Conservation (phyloP, 1,284 basidiomycete species). For the Paramarasmius palmivorus region DNA sequence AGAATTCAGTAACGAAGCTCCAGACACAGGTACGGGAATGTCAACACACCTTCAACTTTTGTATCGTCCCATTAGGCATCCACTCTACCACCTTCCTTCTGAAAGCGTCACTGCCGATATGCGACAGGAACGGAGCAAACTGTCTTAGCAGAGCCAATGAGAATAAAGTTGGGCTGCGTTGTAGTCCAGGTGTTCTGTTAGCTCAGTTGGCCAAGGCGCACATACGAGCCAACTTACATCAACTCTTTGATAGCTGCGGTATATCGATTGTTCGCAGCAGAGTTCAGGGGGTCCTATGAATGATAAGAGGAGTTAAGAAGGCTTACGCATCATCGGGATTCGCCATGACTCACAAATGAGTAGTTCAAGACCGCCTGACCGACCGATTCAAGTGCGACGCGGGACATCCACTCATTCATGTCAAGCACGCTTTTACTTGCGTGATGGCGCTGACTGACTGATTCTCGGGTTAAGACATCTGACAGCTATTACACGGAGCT, state of each 20-base stretch:
- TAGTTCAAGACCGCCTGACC: conserved; percentile 52
- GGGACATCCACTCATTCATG: conserved; percentile 50
- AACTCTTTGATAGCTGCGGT: conserved; percentile 47
- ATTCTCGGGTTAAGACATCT: conserved; percentile 29
- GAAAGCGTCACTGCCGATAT: conserved; percentile 41
- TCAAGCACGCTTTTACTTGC: conserved; percentile 34
- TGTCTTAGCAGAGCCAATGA: conserved; percentile 46
- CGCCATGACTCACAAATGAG: conserved; percentile 35
- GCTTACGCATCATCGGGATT: not conserved
- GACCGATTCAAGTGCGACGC: conserved; percentile 50
- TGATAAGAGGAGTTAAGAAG: not conserved
- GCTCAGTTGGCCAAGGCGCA: not conserved
- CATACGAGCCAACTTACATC: conserved; percentile 34
- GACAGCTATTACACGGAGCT: conserved; percentile 22
- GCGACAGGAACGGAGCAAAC: conserved; percentile 46
- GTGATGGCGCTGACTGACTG: conserved; percentile 5
- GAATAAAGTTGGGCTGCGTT: conserved; percentile 43
- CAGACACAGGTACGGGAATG: not conserved
- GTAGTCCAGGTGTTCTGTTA: not conserved
- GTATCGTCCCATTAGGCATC: conserved; percentile 40
- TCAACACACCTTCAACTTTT: conserved; percentile 34
- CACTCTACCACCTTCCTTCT: conserved; percentile 46
- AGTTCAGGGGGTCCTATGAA: conserved; percentile 39
- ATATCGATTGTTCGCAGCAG: conserved; percentile 44
- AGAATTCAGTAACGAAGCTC: not conserved